phyloP scores from a whole-genome alignment of 1,284 basidiomycete genomes.

The Rhodotorula sp. region DNA sequence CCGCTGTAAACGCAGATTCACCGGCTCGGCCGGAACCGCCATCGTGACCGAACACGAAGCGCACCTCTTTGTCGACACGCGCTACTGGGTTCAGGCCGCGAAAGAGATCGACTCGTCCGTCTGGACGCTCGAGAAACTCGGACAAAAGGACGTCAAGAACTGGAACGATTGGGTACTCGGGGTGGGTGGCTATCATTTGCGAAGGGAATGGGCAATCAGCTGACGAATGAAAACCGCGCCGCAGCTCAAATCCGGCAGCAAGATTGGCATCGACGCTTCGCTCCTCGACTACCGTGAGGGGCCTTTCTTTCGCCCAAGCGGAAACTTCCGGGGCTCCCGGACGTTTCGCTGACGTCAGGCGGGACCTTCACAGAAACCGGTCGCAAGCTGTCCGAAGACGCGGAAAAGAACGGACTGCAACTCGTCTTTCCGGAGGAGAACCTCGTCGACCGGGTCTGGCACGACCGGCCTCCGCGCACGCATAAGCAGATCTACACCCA shows the following conservation, averaged over 20 bases:
- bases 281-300: conserved; percentile 55
- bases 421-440: conserved; percentile 63
- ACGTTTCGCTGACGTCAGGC: too few relatives aligned
- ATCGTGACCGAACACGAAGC: conserved; percentile 28
- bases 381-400: not conserved
- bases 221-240: not conserved
- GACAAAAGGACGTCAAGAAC: conserved; percentile 78
- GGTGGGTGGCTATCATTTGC: conserved; percentile 57
- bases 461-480: conserved; percentile 67
- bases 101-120: conserved; percentile 78
- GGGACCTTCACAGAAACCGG: conserved; percentile 5
- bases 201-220: not conserved
- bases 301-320: too few relatives aligned
- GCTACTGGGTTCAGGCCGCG: conserved; percentile 89
- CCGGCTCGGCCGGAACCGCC: conserved; percentile 76
- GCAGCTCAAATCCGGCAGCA: conserved; percentile 53
- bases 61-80: conserved; percentile 63
- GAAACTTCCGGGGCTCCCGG: too few relatives aligned
- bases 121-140: conserved; percentile 92
- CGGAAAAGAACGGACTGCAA: conserved; percentile 49
- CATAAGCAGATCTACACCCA: conserved; percentile 68
- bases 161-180: conserved; percentile 75
- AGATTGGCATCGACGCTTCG: conserved; percentile 77
- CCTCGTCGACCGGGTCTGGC: conserved; percentile 82
- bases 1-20: conserved; percentile 61